A percentile compares a stretch with the other conserved stretches of the same genome.
Evolutionary conservation across 1,139 yeast genomes (phyloP).

Genomic region (Scheffersomyces illinoinensis): DNA sequence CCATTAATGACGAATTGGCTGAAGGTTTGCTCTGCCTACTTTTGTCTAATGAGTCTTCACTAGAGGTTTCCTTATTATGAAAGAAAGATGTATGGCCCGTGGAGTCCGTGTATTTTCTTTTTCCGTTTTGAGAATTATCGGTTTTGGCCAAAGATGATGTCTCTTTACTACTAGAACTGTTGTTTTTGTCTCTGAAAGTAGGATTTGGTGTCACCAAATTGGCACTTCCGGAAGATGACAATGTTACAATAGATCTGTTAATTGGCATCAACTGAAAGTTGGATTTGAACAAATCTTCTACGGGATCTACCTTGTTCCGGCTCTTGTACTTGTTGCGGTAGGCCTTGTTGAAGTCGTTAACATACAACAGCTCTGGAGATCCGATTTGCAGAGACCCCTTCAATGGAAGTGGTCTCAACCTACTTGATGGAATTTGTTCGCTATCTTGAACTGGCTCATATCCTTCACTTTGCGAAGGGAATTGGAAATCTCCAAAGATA

Average conservation of each 20-base stretch:
- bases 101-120: neutral
- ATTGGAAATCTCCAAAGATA: neutral
- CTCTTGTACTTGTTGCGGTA: constrained; percentile 16
- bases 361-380: neutral
- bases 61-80: neutral
- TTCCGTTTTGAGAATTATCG: neutral
- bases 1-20: constrained; percentile 24
- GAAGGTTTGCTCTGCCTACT: constrained; percentile 27
- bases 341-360: constrained; percentile 21
- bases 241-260: constrained; percentile 31
- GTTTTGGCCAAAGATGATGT: neutral
- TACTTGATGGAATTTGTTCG: neutral
- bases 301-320: constrained; percentile 7
- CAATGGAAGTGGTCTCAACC: neutral
- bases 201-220: neutral
- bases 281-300: constrained; percentile 17
- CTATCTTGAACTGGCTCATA: neutral
- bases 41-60: constrained; percentile 1
- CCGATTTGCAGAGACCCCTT: neutral
- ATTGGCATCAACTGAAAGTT: constrained; percentile 33
- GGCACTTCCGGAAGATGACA: constrained; percentile 11
- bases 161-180: neutral
- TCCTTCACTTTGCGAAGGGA: neutral
- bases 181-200: neutral
- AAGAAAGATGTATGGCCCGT: neutral